A percentile compares a stretch with the other conserved stretches of the same genome.
These are phyloP conservation scores for Glonium stellatum DNA, from an alignment of 495 filamentous ascomycete genomes.

Conservation along the genomic window DNA sequence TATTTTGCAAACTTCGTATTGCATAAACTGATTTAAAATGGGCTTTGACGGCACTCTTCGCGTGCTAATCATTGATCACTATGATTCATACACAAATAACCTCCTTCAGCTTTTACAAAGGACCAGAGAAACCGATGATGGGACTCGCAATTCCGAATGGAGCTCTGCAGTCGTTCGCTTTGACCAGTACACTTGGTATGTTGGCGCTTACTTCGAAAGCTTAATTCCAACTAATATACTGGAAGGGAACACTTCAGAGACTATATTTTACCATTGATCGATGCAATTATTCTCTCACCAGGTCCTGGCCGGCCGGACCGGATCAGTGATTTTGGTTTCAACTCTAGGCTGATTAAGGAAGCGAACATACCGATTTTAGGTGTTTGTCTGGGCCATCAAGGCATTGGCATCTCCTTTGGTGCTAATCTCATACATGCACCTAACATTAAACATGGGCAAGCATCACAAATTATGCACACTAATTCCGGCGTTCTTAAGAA, in stretches of 20 bases:
- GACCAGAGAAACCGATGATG: neutral
- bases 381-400: slow-evolving; percentile 1
- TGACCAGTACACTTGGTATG: neutral
- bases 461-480: neutral
- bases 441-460: neutral
- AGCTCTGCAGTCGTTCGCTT: neutral
- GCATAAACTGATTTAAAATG: neutral
- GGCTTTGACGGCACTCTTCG: neutral
- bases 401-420: neutral
- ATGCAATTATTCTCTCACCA: neutral
- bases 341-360: neutral
- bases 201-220: neutral
- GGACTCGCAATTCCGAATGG: neutral
- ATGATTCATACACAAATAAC: neutral
- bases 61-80: neutral
- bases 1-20: neutral
- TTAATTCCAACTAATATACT: neutral
- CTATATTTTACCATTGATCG: neutral
- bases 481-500: neutral
- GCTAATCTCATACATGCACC: neutral
- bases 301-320: neutral
- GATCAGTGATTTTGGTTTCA: neutral
- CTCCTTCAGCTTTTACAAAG: neutral
- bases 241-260: neutral
- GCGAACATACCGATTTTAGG: neutral